Conservation (phyloP, 2,329 filamentous ascomycete species). For the Clathrospora elynae region DNA sequence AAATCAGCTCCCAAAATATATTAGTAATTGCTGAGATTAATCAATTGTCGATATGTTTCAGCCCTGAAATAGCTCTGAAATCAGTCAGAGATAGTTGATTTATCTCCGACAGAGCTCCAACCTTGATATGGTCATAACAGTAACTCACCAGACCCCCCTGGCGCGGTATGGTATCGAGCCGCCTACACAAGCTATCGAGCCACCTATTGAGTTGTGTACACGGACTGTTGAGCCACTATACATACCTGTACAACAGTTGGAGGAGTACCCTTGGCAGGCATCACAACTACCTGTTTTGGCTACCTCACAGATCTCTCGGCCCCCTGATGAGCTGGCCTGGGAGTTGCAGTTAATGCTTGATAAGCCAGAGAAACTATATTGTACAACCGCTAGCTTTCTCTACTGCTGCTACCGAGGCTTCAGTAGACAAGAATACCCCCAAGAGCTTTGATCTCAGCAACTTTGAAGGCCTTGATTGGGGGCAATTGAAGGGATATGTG, state of each 20-base stretch:
- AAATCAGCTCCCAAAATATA: no score
- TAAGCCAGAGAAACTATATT: background rate
- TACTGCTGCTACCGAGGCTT: slow-evolving; percentile 1
- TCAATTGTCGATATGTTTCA: no score
- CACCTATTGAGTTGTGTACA: background rate
- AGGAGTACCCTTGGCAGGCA: background rate
- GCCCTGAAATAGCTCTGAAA: no score
- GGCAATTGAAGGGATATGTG: background rate
- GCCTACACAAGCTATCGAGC: background rate
- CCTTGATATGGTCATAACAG: no score
- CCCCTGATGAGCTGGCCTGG: background rate
- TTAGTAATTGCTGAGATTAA: no score
- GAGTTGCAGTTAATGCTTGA: background rate
- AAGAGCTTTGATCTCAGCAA: no score
- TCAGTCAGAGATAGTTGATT: no score
- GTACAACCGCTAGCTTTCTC: background rate
- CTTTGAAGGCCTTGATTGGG: background rate
- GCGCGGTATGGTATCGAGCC: no score
- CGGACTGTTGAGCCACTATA: no score
- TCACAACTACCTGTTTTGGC: background rate
- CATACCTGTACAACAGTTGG: background rate
- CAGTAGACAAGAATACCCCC: background rate
- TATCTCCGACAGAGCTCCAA: no score
- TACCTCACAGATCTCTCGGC: background rate
- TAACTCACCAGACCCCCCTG: no score